Evolutionary conservation across 305 asterid genomes (phyloP), one percentile per base, ranked within the genome.

Genomic region (Rubia tinctorum): DNA sequence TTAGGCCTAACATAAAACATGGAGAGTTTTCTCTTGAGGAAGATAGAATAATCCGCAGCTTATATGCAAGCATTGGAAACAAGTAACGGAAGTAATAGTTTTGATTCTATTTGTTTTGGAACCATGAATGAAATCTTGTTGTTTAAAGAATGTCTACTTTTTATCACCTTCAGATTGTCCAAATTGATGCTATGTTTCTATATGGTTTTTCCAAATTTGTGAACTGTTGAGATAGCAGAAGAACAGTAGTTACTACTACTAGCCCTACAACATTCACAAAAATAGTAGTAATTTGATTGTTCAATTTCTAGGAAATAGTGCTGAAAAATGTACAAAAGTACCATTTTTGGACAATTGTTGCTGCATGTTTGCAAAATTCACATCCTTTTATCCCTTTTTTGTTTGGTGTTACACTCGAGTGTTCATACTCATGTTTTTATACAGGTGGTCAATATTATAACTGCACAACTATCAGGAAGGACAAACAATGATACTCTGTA

Each of bases 401-500:
- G 30, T 62, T n/a, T 51, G 59, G 65, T 27, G 30, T 27, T 27
- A 27, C 30, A 27, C 30, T 27, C 30, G 2, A 27, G 30, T 27
- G 30, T 27, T 6, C 49, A 44, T 6, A 6, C 3, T 44, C 8
- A 1, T 6, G 12, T 56, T 56, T 2, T 17, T 51, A 66, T 49
- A 69, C 86, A 91, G 95, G 84, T 91, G 96, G 97, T 88, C 97
- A 67, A 27, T 27, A 83, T 91, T 43, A 91, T 91, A 72, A 96
- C 96, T 49, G 88, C 82, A 25, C 96, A 91, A 67, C 76, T 89
- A 71, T 89, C 95, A 7, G 96, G 97, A 27, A 27, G 30, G 30
- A 27, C 30, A 27, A 27, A 27, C 30, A 27, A 27, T 2, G 30
- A 27, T 27, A 27, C 30, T 27, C 55, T 80, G 97, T 67, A 91